Evolutionary conservation across 1,284 basidiomycete species (phyloP), one percentile per base, ranked within the genome.

Genomic region (Apiotrichum sp.): DNA sequence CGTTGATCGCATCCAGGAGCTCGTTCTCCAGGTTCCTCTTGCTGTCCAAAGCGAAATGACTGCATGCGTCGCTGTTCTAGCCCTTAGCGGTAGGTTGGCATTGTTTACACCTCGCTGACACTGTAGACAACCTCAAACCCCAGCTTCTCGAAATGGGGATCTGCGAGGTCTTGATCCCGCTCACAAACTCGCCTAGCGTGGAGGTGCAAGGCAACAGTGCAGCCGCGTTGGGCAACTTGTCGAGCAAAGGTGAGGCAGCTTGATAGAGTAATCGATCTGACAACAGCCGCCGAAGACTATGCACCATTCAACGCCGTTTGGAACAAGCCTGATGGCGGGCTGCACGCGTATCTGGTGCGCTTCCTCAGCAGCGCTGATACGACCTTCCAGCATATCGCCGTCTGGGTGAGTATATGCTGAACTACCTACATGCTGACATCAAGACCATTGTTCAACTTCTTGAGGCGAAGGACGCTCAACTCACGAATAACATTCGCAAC

Each of bases 1-100:
- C n/a, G 88, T 98, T 5, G 90, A 95, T 74, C 86, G 90, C 52
- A 98, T 99, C 78, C 97, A 97, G 79, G 92, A 98, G 68, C 80
- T 99, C 14, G 93, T 98, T 3, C 80, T 98, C 40, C 87, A 89
- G 68, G 95, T 98, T 0, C 93, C 96, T 1, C 85, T 96, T 78
- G 89, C 89, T 62, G 96, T 99, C 9, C 96, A 99, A 78, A 95
- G 91, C 73, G 96, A 98, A 78, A 99, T 99, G 96, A 99, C 96
- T 31, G 96, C 96, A 6, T 98, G 95, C 68, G 89, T 97, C 29
- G 96, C 96, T 16, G 93, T 97, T 13, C 77, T 97, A 60, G 93
- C 93, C 6, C 73, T 97, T 61, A 93, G 90, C 66, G 92, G 91
- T 93, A 56, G 63, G 77, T 2, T n/a, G 6, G 10, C 7, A 31